Evolutionary conservation across 2,329 filamentous ascomycete genomes (phyloP).

Genomic region (Diaporthe nobilis): DNA sequence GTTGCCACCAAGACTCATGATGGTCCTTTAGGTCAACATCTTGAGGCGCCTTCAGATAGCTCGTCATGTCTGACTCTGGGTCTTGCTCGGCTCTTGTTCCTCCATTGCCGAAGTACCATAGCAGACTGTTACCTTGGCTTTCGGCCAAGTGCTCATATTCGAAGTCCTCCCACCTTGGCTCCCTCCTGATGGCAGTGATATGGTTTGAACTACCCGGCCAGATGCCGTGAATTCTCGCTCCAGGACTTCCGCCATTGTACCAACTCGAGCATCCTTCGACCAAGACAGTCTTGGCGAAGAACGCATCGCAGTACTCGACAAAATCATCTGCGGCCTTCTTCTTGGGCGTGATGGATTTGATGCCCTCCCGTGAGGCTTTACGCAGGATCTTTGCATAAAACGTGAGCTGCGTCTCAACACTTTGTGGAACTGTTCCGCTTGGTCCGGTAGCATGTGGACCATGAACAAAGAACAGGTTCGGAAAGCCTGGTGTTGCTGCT

Average conservation of each 20-base stretch:
- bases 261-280: constrained; percentile 75
- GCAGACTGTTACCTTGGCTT: constrained; percentile 64
- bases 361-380: constrained; percentile 76
- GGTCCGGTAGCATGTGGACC: constrained; percentile 72
- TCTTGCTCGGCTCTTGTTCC: constrained; percentile 72
- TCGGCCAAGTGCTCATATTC: constrained; percentile 62
- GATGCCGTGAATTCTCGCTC: constrained; percentile 74
- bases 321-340: constrained; percentile 75
- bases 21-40: constrained; percentile 72
- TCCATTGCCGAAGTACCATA: constrained; percentile 78
- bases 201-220: constrained; percentile 79
- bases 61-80: constrained; percentile 70
- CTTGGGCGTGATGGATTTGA: constrained; percentile 71
- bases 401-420: constrained; percentile 75
- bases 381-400: constrained; percentile 78
- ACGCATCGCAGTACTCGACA: constrained; percentile 69
- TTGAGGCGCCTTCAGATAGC: constrained; percentile 71
- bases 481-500: constrained; percentile 73
- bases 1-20: constrained; percentile 78
- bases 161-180: constrained; percentile 71
- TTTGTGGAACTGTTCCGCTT: constrained; percentile 77
- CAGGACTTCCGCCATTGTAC: constrained; percentile 77
- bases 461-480: constrained; percentile 76
- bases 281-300: constrained; percentile 68
- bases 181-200: constrained; percentile 68